Evolutionary conservation across 2,329 filamentous ascomycete genomes (phyloP).

Genomic region (Penicillium griseofulvum): DNA sequence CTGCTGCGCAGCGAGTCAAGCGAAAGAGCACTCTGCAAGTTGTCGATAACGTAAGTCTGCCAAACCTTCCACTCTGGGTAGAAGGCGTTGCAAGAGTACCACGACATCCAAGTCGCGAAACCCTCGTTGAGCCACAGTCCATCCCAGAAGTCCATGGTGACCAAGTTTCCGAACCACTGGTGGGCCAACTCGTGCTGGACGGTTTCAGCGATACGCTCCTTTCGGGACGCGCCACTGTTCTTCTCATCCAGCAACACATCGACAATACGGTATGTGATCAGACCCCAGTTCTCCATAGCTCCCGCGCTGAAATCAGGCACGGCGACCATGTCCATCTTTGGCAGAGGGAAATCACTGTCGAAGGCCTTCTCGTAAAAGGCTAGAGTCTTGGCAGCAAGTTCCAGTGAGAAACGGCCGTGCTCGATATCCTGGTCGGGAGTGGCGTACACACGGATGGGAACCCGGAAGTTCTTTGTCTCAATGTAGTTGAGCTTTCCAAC

Average conservation of each 20-base stretch:
- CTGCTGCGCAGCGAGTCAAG: slow-evolving; percentile 91
- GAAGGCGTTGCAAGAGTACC: slow-evolving; percentile 92
- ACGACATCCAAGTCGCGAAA: slow-evolving; percentile 88
- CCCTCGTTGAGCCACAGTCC: slow-evolving; percentile 95
- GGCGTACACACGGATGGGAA: slow-evolving; percentile 91
- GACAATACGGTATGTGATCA: slow-evolving; percentile 91
- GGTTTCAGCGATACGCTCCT: slow-evolving; percentile 90
- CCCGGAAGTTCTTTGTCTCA: slow-evolving; percentile 85
- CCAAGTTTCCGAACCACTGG: slow-evolving; percentile 97
- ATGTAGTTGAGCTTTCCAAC: slow-evolving; percentile 92
- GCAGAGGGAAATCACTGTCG: slow-evolving; percentile 78
- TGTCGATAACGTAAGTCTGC: slow-evolving; percentile 92
- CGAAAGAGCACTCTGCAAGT: slow-evolving; percentile 79
- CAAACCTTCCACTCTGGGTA: slow-evolving; percentile 99
- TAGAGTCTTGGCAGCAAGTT: slow-evolving; percentile 83
- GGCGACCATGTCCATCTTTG: slow-evolving; percentile 95
- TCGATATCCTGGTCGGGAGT: slow-evolving; percentile 87
- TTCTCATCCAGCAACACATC: slow-evolving; percentile 90
- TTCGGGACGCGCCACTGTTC: slow-evolving; percentile 80
- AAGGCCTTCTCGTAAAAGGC: slow-evolving; percentile 96
- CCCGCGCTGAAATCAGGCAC: slow-evolving; percentile 94
- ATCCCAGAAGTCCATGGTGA: slow-evolving; percentile 99
- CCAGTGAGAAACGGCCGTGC: slow-evolving; percentile 84
- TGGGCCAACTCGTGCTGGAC: slow-evolving; percentile 97
- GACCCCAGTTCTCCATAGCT: slow-evolving; percentile 98